Evolutionary conservation across 1,139 yeast genomes (phyloP), one percentile per base, ranked within the genome.

Genomic region (Yamadazyma buinensis): DNA sequence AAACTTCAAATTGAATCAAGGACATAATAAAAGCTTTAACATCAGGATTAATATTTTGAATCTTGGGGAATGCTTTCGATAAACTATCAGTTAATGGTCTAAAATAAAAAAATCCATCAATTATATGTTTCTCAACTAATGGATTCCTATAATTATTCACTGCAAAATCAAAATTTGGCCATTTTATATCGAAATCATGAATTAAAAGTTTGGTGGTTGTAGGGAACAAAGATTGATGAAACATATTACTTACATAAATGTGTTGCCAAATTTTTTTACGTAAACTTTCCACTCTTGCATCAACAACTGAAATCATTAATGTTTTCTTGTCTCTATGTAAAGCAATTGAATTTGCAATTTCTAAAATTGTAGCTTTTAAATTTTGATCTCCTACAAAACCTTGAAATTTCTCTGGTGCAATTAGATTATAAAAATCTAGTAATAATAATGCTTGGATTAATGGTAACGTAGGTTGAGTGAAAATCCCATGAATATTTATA

Each of bases 321-420:
- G 43, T 56, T n/a, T 43, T 48, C 2, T 74, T 76, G 37, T 76
- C 81, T 31, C 79, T 57, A 50, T 77, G 70, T 12, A 77, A 43
- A 0, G 81, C 81, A 27, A 75, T 54, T 0, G 75, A 58, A 30
- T 64, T 59, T 0, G 75, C 80, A 57, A 71, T 61, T 40, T 73
- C 77, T 2, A 73, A 51, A 29, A 77, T 48, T 43, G 66, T 53
- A 3, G 76, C 73, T 26, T 47, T 36, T 3, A 47, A 34, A 3
- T 38, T 34, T 30, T 50, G 55, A n/a, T 37, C 37, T 47, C 27
- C 48, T 47, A 35, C 33, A 29, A 38, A 45, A 19, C 37, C 47
- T 28, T 50, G 59, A 11, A 60, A 61, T 22, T 51, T 51, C 34
- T 64, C 70, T 1, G 69, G 68, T 1, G 66, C 55, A 23, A 50